These are phyloP conservation scores for Clitoria ternatea DNA, from an alignment of 306 rosid genomes.

Conservation along the genomic window DNA sequence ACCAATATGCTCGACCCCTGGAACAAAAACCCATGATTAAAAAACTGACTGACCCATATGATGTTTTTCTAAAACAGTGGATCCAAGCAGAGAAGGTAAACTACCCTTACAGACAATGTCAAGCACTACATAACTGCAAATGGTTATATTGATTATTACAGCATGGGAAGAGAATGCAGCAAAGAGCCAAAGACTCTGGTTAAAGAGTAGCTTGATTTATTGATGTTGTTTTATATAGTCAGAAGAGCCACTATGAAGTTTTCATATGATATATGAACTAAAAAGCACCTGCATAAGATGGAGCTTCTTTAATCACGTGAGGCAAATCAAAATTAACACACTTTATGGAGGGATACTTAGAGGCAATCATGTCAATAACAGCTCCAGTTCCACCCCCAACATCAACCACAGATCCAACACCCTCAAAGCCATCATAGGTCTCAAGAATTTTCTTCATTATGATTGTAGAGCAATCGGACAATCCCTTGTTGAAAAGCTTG, in stretches of 20 bases:
- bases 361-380: constrained; percentile 50
- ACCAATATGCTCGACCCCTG: constrained; percentile 79
- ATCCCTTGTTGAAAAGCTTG: constrained; percentile 20
- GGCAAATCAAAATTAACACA: constrained; percentile 80
- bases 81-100: too few relatives aligned
- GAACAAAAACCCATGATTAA: constrained; percentile 2
- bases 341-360: constrained; percentile 60
- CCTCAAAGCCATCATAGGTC: constrained; percentile 29
- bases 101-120: too few relatives aligned
- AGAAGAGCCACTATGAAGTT: not conserved
- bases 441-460: not conserved
- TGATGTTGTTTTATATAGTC: too few relatives aligned
- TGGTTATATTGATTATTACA: too few relatives aligned
- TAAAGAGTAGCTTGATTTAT: too few relatives aligned
- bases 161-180: too few relatives aligned
- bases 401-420: constrained; percentile 58
- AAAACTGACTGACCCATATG: too few relatives aligned
- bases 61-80: too few relatives aligned
- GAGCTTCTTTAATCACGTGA: constrained; percentile 69
- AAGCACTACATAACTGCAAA: too few relatives aligned
- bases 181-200: too few relatives aligned
- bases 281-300: constrained; percentile 47
- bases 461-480: not conserved
- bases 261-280: not conserved
- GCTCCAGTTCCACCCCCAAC: constrained; percentile 87